Percentiles rank a stretch among this genome's conserved stretches.
These are phyloP conservation scores for Arachis hypogaea DNA, from an alignment of 306 rosid species.

Conservation along the genomic window DNA sequence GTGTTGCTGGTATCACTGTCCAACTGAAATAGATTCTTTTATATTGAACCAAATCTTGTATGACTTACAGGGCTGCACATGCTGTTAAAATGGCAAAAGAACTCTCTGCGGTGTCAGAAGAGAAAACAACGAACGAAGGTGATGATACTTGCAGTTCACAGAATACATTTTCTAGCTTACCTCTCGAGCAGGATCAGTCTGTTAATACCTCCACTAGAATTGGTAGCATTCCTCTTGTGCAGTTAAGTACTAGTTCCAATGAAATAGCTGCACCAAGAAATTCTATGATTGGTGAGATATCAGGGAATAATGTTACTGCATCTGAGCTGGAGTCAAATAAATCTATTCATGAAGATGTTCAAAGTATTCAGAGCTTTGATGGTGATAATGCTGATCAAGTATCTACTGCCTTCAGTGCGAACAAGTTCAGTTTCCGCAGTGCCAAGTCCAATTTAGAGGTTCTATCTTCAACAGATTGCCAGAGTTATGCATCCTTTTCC, in stretches of 20 bases:
- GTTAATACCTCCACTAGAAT: conserved; percentile 81
- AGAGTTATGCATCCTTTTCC: conserved; percentile 66
- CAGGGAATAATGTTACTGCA: conserved; percentile 47
- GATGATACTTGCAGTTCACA: conserved; percentile 92
- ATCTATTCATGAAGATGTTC: conserved; percentile 49
- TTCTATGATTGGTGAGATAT: conserved; percentile 52
- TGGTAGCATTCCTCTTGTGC: conserved; percentile 91
- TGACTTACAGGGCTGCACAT: conserved; percentile 79
- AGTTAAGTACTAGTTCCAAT: conserved; percentile 88
- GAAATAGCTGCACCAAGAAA: conserved; percentile 55
- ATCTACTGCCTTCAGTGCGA: conserved; percentile 66
- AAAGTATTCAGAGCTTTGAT: conserved; percentile 64
- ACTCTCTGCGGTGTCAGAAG: conserved; percentile 79
- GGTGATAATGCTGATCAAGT: conserved; percentile 71
- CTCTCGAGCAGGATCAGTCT: conserved; percentile 83
- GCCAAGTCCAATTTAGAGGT: conserved; percentile 57
- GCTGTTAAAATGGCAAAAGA: conserved; percentile 95
- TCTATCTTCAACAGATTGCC: conserved; percentile 62
- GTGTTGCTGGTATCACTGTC: background rate
- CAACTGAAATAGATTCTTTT: conserved; percentile 18
- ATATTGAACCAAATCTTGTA: conserved; percentile 32
- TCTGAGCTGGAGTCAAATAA: conserved; percentile 54
- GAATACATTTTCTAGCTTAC: conserved; percentile 84
- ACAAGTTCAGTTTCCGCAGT: conserved; percentile 59
- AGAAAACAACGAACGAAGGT: conserved; percentile 67